These are phyloP conservation scores for Skeletonema menzelii DNA, from an alignment of 108 stramenopile species.

Conservation along the genomic window DNA sequence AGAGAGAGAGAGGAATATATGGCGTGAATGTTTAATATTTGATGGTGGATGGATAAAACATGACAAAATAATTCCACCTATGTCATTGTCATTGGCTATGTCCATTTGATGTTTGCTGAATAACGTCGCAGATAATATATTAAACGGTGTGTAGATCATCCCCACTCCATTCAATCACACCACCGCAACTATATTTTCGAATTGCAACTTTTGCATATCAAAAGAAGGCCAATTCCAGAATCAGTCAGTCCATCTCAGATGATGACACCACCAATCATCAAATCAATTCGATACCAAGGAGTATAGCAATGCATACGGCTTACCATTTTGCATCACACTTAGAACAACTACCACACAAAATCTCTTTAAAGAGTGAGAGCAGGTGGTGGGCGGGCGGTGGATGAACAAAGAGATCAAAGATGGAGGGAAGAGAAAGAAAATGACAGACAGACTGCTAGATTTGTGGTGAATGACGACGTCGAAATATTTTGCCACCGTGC, in stretches of 20 bases:
- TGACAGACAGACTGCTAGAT: not conserved
- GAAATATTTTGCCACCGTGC: no score
- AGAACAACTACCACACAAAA: not conserved
- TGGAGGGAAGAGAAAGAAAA: not conserved
- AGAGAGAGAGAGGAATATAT: no score
- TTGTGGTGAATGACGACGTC: not conserved
- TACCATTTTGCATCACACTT: constrained; percentile 47
- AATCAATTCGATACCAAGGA: no score
- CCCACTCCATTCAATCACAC: no score
- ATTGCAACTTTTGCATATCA: no score
- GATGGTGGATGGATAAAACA: no score
- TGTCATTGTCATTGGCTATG: no score
- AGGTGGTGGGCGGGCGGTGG: not conserved
- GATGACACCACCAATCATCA: not conserved
- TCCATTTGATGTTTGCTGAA: no score
- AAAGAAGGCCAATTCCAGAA: not conserved
- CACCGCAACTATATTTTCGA: no score
- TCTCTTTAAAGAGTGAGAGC: constrained; percentile 2
- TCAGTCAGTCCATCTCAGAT: not conserved
- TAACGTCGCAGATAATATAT: no score
- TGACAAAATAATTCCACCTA: not conserved
- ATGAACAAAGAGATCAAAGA: no score
- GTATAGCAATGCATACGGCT: not conserved
- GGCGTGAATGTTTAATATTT: not conserved
- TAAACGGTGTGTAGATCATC: no score